Conservation (phyloP, 139 green algal species). For the Marvania coccoides region DNA sequence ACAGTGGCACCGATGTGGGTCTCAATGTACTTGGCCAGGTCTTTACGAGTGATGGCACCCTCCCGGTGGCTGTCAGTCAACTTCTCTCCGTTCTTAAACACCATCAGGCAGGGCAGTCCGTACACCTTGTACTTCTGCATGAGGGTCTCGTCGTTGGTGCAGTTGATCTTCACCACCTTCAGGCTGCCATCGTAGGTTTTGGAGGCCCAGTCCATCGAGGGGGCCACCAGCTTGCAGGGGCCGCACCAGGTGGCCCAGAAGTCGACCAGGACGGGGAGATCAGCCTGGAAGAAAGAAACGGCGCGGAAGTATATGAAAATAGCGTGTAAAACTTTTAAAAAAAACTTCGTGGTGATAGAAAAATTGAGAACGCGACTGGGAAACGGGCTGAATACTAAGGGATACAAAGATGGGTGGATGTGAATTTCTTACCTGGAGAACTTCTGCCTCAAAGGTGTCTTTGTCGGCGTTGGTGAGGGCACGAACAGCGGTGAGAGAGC, state of each 20-base stretch:
- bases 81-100: conserved; percentile 83
- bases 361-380: too few relatives aligned
- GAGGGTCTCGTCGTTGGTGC: conserved; percentile 65
- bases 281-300: conserved; percentile 28
- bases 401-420: background rate
- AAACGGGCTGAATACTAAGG: too few relatives aligned
- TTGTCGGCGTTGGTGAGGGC: conserved; percentile 40
- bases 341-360: too few relatives aligned
- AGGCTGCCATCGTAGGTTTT: conserved; percentile 63
- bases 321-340: too few relatives aligned
- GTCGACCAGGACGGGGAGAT: conserved; percentile 81
- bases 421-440: conserved; percentile 49
- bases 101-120: conserved; percentile 84
- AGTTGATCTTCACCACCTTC: conserved; percentile 93
- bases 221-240: conserved; percentile 84
- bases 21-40: conserved; percentile 64
- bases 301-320: background rate
- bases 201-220: conserved; percentile 59
- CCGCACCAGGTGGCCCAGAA: conserved; percentile 93
- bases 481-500: background rate
- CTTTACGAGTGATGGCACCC: conserved; percentile 73
- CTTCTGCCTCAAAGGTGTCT: conserved; percentile 49
- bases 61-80: conserved; percentile 74
- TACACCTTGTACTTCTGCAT: conserved; percentile 94
- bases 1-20: background rate